Conservation (phyloP, 2,329 filamentous ascomycete genomes). For the Talaromyces atroroseus region DNA sequence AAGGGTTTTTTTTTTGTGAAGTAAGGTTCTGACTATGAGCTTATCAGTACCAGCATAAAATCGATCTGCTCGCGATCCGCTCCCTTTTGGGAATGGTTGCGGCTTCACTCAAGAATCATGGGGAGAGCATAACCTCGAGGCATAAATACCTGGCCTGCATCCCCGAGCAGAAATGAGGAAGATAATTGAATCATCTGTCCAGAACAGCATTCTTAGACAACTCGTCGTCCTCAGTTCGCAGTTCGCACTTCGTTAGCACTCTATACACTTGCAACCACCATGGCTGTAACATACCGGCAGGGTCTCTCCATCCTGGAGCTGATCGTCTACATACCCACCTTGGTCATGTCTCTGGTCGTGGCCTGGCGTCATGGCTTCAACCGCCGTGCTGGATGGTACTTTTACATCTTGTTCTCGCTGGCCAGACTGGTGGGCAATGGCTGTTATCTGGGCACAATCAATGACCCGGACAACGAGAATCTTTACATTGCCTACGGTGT, state of each 20-base stretch:
- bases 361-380: constrained; percentile 22
- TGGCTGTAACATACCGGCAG: constrained; percentile 17
- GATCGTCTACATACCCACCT: constrained; percentile 18
- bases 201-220: neutral
- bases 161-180: neutral
- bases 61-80: constrained; percentile 8
- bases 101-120: neutral
- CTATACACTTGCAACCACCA: constrained; percentile 1
- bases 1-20: too few relatives aligned
- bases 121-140: neutral
- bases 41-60: too few relatives aligned
- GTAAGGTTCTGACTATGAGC: too few relatives aligned
- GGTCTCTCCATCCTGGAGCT: constrained; percentile 22
- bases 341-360: constrained; percentile 19
- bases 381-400: constrained; percentile 31
- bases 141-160: neutral
- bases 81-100: constrained; percentile 8
- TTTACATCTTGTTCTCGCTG: constrained; percentile 29
- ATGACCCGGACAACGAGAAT: constrained; percentile 18
- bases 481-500: constrained; percentile 25
- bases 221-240: neutral
- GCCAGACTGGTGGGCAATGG: constrained; percentile 26
- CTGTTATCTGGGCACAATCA: constrained; percentile 23
- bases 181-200: neutral
- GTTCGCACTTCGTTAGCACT: neutral